phyloP scores from a whole-genome alignment of 805 yeast species.

The Limtongozyma cylindracea region DNA sequence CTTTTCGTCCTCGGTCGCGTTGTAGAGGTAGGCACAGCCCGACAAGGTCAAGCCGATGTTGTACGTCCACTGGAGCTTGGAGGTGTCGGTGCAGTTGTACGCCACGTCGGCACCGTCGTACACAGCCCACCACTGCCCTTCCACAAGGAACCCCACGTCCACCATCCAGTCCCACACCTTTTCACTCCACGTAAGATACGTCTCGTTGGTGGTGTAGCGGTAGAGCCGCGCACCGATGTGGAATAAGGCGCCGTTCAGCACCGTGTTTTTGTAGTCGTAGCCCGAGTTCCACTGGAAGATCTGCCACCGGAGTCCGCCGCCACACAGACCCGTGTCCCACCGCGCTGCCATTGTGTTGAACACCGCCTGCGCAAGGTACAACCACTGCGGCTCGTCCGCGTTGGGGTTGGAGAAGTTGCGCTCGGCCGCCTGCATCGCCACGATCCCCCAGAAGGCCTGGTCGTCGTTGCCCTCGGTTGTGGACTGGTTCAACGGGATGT shows the following conservation, averaged over 20 bases:
- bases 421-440: constrained; percentile 19
- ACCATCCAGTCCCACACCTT: constrained; percentile 19
- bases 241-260: constrained; percentile 17
- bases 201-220: constrained; percentile 12
- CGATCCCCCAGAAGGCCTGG: constrained; percentile 26
- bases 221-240: constrained; percentile 18
- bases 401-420: constrained; percentile 7
- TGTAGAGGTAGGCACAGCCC: constrained; percentile 48
- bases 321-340: constrained; percentile 13
- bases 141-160: constrained; percentile 5
- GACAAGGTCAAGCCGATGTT: constrained; percentile 42
- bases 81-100: constrained; percentile 21
- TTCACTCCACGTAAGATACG: constrained; percentile 15
- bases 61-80: constrained; percentile 36
- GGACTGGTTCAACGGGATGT: constrained; percentile 19
- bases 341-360: constrained; percentile 18
- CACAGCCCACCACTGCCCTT: constrained; percentile 8
- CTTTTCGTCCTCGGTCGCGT: constrained; percentile 20
- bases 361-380: constrained; percentile 14
- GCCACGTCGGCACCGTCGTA: constrained; percentile 28
- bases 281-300: constrained; percentile 22
- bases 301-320: constrained; percentile 21
- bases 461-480: constrained; percentile 24
- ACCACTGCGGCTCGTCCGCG: constrained; percentile 7
- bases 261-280: constrained; percentile 17